phyloP scores from a whole-genome alignment of 495 filamentous ascomycete species.

The Tuber borchii region DNA sequence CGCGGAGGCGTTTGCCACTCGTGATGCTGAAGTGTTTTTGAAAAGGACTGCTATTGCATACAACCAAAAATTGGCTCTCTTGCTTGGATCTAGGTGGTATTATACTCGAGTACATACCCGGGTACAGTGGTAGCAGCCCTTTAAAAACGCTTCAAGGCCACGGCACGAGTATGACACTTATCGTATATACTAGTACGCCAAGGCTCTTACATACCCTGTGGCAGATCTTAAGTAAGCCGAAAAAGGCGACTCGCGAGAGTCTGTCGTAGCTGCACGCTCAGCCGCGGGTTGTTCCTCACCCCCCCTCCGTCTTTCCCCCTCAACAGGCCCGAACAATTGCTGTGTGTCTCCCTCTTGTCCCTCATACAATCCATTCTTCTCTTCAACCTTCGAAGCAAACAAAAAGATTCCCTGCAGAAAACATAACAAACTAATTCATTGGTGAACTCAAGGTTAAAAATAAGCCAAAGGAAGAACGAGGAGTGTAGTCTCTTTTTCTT shows the following conservation, averaged over 20 bases:
- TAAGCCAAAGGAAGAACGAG: not conserved
- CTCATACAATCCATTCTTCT: constrained; percentile 3
- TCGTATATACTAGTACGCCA: not conserved
- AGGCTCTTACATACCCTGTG: not conserved
- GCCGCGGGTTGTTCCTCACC: not conserved
- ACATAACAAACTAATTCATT: not conserved
- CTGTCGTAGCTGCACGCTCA: not conserved
- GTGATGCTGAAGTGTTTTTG: too few relatives aligned
- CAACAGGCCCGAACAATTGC: not conserved
- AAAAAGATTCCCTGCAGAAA: constrained; percentile 4
- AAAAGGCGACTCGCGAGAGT: not conserved
- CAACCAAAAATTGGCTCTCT: too few relatives aligned
- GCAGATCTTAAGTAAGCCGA: not conserved
- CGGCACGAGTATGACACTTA: not conserved
- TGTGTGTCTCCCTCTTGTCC: not conserved
- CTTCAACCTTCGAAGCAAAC: not conserved
- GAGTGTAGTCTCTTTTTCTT: not conserved
- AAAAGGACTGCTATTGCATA: too few relatives aligned
- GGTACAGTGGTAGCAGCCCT: too few relatives aligned
- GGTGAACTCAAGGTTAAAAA: not conserved
- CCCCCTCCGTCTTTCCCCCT: not conserved
- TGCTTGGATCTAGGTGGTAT: too few relatives aligned
- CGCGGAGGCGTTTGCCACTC: not conserved
- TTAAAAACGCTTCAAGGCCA: too few relatives aligned
- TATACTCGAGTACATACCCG: too few relatives aligned